phyloP scores from a whole-genome alignment of 2,329 filamentous ascomycete species.

The Venturiaceae sp. region DNA sequence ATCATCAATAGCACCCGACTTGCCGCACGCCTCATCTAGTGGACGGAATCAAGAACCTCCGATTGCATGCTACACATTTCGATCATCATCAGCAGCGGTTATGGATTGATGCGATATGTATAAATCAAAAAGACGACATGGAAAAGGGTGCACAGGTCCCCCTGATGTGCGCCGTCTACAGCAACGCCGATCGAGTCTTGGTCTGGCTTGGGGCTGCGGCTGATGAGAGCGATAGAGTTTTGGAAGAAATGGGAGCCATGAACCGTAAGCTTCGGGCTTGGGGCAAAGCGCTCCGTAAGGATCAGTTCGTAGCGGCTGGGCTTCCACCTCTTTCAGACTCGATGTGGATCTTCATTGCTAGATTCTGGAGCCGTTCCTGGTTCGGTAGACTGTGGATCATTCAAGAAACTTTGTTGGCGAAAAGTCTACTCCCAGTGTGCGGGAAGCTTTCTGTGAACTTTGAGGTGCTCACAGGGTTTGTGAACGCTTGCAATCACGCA shows the following conservation, averaged over 20 bases:
- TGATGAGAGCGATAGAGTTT: background rate
- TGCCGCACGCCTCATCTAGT: background rate
- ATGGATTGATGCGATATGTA: too few relatives aligned
- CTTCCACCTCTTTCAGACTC: background rate
- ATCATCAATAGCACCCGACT: background rate
- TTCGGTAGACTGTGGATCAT: background rate
- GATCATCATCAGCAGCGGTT: constrained; percentile 15
- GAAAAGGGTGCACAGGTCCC: constrained; percentile 14
- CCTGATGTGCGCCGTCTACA: constrained; percentile 13
- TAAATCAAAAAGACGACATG: constrained; percentile 12
- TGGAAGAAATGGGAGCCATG: background rate
- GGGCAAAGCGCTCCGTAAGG: background rate
- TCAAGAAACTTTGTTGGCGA: background rate
- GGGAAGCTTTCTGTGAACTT: too few relatives aligned
- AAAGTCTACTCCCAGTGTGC: too few relatives aligned
- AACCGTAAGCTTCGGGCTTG: too few relatives aligned
- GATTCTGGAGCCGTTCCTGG: background rate
- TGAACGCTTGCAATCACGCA: too few relatives aligned
- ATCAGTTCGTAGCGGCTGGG: background rate
- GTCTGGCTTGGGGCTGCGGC: constrained; percentile 12
- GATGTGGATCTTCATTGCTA: background rate
- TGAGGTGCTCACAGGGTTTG: too few relatives aligned
- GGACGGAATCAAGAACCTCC: background rate
- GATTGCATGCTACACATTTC: too few relatives aligned
- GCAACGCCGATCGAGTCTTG: constrained; percentile 15